Evolutionary conservation across 306 rosid genomes (phyloP).

Genomic region (Amphicarpaea edgeworthii): DNA sequence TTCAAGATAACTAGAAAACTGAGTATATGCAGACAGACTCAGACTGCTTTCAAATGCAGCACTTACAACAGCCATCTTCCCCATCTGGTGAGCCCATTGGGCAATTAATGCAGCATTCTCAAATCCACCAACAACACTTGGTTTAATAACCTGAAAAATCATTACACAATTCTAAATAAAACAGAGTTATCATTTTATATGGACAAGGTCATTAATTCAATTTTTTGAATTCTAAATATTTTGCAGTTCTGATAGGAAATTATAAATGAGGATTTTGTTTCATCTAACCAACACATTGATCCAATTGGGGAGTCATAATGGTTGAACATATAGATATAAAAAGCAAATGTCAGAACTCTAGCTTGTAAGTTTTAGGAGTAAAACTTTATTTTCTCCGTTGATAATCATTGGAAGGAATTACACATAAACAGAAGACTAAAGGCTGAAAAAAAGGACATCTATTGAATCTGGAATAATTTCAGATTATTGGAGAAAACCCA

Average conservation of each 20-base stretch:
- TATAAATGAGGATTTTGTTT: constrained; percentile 14
- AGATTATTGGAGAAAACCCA: too few relatives aligned
- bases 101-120: constrained; percentile 85
- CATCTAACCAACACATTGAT: constrained; percentile 10
- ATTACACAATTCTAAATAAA: constrained; percentile 21
- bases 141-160: constrained; percentile 85
- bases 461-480: neutral
- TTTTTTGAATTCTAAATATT: constrained; percentile 18
- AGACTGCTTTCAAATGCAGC: constrained; percentile 94
- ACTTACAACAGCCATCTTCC: constrained; percentile 90
- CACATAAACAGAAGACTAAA: neutral
- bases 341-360: neutral
- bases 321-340: neutral
- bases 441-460: neutral
- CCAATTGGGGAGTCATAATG: neutral
- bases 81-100: constrained; percentile 86
- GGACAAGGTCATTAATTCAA: constrained; percentile 23
- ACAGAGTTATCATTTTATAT: constrained; percentile 31
- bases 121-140: constrained; percentile 94
- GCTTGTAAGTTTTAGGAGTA: neutral
- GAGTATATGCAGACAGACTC: constrained; percentile 87
- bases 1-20: constrained; percentile 79
- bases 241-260: neutral
- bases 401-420: neutral
- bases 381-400: neutral